Base-by-base conservation (phyloP, 345 rosid species). In the Zanthoxylum bungeanum region DNA sequence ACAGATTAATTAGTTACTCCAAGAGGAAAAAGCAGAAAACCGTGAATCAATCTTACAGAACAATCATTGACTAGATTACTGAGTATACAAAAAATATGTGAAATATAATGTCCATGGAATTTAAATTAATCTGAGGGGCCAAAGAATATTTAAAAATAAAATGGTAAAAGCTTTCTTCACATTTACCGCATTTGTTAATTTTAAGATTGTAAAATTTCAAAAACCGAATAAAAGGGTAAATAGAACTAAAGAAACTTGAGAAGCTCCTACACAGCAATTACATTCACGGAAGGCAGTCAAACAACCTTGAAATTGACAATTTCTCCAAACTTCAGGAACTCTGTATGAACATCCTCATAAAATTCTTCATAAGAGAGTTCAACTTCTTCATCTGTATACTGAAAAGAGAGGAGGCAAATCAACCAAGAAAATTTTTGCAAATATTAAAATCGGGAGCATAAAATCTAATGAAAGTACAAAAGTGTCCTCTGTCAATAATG, bases 261-360 rank as follows among this genome's bases (percentile, higher is more conserved):
- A 37, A 22, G 0, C 57, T 25, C 72, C 50, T 7, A 16, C 17
- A 53, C 16, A 68, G 8, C 60, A 14, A 67, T 4, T 27, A 58
- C 42, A 59, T 53, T 51, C 44, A 75, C 10, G 60, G 33, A 76
- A 34, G 28, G 52, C 34, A 78, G 47, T 46, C n/a, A 73, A n/a
- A 63, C 80, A 53, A 94, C 98, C 98, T 95, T 95, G 79, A 95
- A 95, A 82, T 95, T 95, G 44, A 95, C 83, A 78, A 92, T 86
- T 79, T 92, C 98, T 62, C 99, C 99, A 77, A 77, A 95, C 83
- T 92, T 95, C 83, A 85, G 81, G 78, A 95, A 92, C 84, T 95
- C 99, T 28, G 99, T 90, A 79, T 92, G 99, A 60, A 92, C 98
- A 79, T 95, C 99, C 79, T 92, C 98, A 53, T 95, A 95, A 84